Evolutionary conservation across 768 basidiomycete genomes (phyloP), one percentile per base, ranked within the genome.

Genomic region (Suillus discolor): DNA sequence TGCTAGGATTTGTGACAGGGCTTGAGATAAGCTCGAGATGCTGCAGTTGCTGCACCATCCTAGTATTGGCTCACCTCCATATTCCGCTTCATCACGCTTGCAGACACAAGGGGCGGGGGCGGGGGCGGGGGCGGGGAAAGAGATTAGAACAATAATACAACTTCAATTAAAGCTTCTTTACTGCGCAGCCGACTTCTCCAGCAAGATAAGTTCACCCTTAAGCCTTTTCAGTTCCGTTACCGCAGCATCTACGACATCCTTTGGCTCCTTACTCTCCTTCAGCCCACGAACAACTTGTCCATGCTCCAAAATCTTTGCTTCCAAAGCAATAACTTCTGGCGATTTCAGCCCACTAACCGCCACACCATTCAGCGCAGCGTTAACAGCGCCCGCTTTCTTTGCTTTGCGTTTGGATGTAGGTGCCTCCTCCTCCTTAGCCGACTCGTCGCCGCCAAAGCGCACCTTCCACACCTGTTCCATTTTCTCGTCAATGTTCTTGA

Each of bases 401-500:
- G 77, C 77, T 77, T 87, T 89, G 53, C 82, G 82, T 44, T 83
- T 79, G 7, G 78, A 82, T 28, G 82, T 82, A 28, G 80, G 74
- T 20, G 78, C 79, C 64, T 79, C 82, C 31, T 80, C 75, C 62
- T 79, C 80, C 66, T 74, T 77, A 47, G 74, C 77, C 13, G 74
- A 74, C 55, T 72, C 80, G 69, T 62, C 81, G 9, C 97, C 97
- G 4, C 91, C 91, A 71, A 96, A 99, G 75, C 87, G 87, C 57
- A 77, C 77, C 70, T 89, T 85, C 90, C 92, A 99, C 7, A 86
- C 84, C 38, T 94, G 90, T 31, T 89, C 90, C 90, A 90, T 91
- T 73, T 86, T 90, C 72, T 97, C 93, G 66, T 97, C 94, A 66
- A 99, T 97, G 76, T 88, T 90, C 79, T 91, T 93, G 83, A 99